phyloP scores from a whole-genome alignment of 768 basidiomycete species.

The Vararia minispora region DNA sequence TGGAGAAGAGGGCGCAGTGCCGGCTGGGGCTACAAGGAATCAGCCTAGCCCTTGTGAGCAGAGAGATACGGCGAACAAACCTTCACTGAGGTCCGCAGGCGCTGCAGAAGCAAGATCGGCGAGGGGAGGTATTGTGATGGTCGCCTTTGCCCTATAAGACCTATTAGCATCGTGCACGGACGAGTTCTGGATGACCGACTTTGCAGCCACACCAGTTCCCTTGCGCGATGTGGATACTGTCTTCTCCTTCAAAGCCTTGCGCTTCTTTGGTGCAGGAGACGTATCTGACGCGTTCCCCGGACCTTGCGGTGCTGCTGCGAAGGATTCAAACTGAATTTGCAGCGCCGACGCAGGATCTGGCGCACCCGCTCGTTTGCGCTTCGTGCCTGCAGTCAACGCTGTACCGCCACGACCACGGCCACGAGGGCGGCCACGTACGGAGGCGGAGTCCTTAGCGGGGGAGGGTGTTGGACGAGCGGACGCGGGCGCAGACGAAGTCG shows the following conservation, averaged over 20 bases:
- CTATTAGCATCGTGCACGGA: no score
- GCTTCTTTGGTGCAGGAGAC: conserved; percentile 1
- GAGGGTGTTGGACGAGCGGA: conserved; percentile 19
- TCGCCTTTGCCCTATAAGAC: background rate
- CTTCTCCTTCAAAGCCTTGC: conserved; percentile 2
- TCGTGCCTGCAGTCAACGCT: conserved; percentile 9
- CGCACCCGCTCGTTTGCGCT: conserved; percentile 9
- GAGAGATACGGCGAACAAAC: background rate
- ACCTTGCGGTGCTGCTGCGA: conserved; percentile 2
- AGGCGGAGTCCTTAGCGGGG: conserved; percentile 25
- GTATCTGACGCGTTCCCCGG: background rate
- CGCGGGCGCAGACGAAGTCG: conserved; percentile 15
- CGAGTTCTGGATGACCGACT: background rate
- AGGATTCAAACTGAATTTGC: no score
- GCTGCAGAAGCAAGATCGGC: conserved; percentile 27
- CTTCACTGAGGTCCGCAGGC: conserved; percentile 15
- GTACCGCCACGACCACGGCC: conserved; percentile 1
- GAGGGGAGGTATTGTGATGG: background rate
- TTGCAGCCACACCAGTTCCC: conserved; percentile 6
- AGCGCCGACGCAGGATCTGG: conserved; percentile 2
- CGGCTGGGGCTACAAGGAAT: conserved; percentile 1
- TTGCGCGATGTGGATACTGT: conserved; percentile 2
- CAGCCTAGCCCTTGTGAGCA: background rate
- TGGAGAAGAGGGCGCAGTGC: conserved; percentile 14
- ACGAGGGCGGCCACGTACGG: no score